Evolutionary conservation across 331 rosid species (phyloP).

Genomic region (Stylosanthes scabra): DNA sequence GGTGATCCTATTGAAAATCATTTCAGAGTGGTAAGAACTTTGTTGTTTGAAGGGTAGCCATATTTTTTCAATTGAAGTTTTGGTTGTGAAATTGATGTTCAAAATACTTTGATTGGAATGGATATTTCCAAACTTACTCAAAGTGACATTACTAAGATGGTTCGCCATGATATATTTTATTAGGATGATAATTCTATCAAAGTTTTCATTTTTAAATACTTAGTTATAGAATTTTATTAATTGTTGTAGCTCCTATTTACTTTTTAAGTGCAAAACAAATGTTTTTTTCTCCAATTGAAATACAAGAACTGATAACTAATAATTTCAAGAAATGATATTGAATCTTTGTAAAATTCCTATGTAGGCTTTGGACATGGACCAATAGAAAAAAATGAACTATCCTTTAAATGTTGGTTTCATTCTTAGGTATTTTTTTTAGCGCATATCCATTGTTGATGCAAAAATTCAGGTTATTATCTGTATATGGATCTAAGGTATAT

Average conservation of each 20-base stretch:
- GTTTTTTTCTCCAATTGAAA: too few species aligned
- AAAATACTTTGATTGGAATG: constrained; percentile 66
- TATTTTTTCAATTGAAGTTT: constrained; percentile 15
- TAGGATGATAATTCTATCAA: too few species aligned
- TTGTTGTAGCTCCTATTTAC: too few species aligned
- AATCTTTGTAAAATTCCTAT: constrained; percentile 40
- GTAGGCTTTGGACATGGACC: constrained; percentile 64
- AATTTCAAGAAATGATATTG: constrained; percentile 29
- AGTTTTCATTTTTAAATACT: constrained; percentile 56
- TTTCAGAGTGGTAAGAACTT: constrained; percentile 81
- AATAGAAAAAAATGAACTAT: constrained; percentile 64
- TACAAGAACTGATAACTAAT: background rate
- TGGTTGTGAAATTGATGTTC: constrained; percentile 34
- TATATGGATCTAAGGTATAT: constrained; percentile 94
- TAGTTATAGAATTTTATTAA: too few species aligned
- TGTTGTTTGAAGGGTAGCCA: background rate
- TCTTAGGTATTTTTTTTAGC: constrained; percentile 66
- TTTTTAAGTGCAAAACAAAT: too few species aligned
- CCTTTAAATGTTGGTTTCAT: constrained; percentile 92
- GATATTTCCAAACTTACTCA: constrained; percentile 56
- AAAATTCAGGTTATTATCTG: constrained; percentile 76
- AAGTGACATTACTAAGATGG: too few species aligned
- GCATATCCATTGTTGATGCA: constrained; percentile 76
- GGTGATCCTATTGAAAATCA: constrained; percentile 84
- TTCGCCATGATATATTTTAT: too few species aligned